These are phyloP conservation scores for Clavariopsis aquatica DNA, from an alignment of 495 filamentous ascomycete genomes.

Conservation along the genomic window DNA sequence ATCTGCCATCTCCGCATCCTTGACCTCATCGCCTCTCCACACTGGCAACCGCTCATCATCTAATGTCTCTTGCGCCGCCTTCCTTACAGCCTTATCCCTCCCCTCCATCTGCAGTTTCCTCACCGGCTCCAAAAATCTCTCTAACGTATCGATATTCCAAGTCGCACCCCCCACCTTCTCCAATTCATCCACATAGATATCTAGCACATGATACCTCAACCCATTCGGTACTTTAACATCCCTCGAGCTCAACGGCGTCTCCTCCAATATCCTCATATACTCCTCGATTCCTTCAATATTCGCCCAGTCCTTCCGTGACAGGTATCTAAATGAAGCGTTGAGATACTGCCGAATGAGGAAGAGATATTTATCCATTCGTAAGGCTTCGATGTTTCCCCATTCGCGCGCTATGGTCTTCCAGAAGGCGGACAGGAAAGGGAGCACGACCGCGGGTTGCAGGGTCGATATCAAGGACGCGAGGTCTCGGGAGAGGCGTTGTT, in stretches of 20 bases:
- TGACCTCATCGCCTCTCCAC: slow-evolving; percentile 50
- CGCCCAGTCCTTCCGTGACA: slow-evolving; percentile 46
- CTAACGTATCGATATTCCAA: slow-evolving; percentile 52
- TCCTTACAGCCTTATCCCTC: slow-evolving; percentile 70
- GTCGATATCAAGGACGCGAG: slow-evolving; percentile 72
- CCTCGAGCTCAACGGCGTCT: slow-evolving; percentile 48
- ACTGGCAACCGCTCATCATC: slow-evolving; percentile 70
- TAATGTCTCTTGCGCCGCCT: slow-evolving; percentile 69
- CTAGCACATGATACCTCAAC: slow-evolving; percentile 80
- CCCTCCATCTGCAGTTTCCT: slow-evolving; percentile 57
- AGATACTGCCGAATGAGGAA: slow-evolving; percentile 78
- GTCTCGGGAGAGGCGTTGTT: slow-evolving; percentile 78
- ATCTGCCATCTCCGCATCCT: slow-evolving; percentile 48
- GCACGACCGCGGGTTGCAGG: slow-evolving; percentile 61
- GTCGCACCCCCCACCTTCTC: slow-evolving; percentile 65
- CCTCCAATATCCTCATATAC: slow-evolving; percentile 46
- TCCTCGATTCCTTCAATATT: slow-evolving; percentile 39
- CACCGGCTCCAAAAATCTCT: slow-evolving; percentile 61
- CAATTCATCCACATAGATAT: slow-evolving; percentile 78
- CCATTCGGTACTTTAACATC: slow-evolving; percentile 70
- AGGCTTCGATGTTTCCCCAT: slow-evolving; percentile 78
- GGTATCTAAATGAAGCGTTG: slow-evolving; percentile 62
- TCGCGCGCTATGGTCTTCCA: slow-evolving; percentile 86
- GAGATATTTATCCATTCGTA: slow-evolving; percentile 93
- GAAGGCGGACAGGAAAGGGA: slow-evolving; percentile 74